Conservation (phyloP, 2,329 filamentous ascomycete species). For the Graphilbum ipis-grandicollis region DNA sequence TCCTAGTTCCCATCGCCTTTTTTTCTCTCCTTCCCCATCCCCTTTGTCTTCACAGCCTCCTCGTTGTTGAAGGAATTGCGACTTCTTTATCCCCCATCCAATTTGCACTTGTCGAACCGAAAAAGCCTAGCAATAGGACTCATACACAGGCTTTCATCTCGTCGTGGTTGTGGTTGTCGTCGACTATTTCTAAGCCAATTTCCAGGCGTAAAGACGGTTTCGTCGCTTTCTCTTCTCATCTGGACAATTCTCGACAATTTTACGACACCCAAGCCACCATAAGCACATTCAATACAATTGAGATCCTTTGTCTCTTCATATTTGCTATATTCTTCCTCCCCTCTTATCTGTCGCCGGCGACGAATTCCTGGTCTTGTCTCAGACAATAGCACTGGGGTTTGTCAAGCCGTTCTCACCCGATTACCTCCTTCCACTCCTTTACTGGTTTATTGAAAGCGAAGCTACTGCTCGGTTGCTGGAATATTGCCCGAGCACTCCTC, state of each 20-base stretch:
- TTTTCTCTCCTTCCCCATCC: neutral
- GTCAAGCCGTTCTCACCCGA: neutral
- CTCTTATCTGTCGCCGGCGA: constrained; percentile 5
- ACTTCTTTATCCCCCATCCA: neutral
- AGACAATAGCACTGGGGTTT: constrained; percentile 10
- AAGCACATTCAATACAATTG: no score
- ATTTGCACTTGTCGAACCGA: constrained; percentile 3
- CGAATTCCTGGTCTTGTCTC: constrained; percentile 10
- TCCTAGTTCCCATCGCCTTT: constrained; percentile 1
- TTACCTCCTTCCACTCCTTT: neutral
- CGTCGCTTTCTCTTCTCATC: no score
- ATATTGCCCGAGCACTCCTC: constrained; percentile 13
- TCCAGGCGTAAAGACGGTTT: no score
- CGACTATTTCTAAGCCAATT: neutral
- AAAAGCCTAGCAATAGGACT: constrained; percentile 1
- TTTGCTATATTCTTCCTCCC: neutral
- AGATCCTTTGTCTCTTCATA: no score
- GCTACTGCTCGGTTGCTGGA: constrained; percentile 13
- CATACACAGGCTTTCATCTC: constrained; percentile 1
- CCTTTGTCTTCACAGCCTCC: constrained; percentile 1
- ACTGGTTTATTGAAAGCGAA: neutral
- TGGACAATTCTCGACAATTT: no score
- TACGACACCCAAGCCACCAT: no score
- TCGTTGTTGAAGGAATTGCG: constrained; percentile 3
- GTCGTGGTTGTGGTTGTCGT: neutral